Evolutionary conservation across 345 rosid genomes (phyloP), one percentile per base, ranked within the genome.

Genomic region (Eucalyptus polyanthemos): DNA sequence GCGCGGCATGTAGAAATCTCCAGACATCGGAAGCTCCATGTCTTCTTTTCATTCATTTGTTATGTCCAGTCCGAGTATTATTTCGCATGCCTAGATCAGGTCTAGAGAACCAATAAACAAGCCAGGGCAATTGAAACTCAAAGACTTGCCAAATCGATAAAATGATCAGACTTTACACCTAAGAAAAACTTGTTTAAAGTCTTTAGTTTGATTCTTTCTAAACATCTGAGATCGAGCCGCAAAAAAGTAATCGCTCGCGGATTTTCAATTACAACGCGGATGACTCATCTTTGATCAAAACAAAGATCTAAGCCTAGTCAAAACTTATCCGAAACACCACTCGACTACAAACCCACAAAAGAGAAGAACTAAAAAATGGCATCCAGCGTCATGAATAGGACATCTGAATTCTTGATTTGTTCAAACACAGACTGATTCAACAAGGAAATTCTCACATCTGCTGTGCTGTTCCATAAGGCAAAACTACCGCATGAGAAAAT

Each of bases 161-260:
- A 65, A 65, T 65, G 21, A 65, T n/a, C 21, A 65, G 76, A n/a
- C 47, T 76, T 21, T 40, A 37, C 7, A 0, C 47, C 47, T 37
- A 37, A 21, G 47, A 76, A 76, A 40, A 37, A 11, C 83, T 6
- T 21, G 24, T 76, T 4, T 24, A 1, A 76, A 40, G 47, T 37
- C 42, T 34, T 34, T 5, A 34, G 22, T 34, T 34, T 17, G 81
- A 17, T 69, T 76, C 83, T 72, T 21, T 22, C 83, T 40, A 76
- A 69, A 69, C 81, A 34, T 67, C 24, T 34, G 81, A 69, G 45
- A 40, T 76, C 22, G 0, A 76, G 29, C 83, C 9, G 29, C 83
- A 4, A 76, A 2, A 10, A 37, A 10, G 45, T 21, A 4, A 22
- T 76, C 0, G 15, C 47, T 37, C 14, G 0, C 0, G 83, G 37